Conservation (phyloP, 2,329 filamentous ascomycete genomes). For the Xylariaceae sp. region DNA sequence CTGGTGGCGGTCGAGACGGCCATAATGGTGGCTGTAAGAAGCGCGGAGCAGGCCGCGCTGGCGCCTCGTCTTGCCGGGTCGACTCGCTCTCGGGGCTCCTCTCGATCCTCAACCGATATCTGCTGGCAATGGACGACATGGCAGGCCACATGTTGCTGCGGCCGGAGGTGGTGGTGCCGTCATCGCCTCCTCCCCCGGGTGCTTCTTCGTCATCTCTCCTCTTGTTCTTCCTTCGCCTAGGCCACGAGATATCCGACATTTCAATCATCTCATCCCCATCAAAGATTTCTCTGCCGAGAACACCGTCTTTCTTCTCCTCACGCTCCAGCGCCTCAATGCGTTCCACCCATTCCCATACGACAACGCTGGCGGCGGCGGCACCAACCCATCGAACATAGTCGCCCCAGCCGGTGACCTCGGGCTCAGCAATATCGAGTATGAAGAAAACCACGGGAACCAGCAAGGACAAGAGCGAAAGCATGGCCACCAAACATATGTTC, state of each 20-base stretch:
- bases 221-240: slow-evolving; percentile 24
- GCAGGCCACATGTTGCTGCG: slow-evolving; percentile 32
- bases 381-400: slow-evolving; percentile 97
- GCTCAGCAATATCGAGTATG: slow-evolving; percentile 79
- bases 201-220: slow-evolving; percentile 21
- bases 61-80: slow-evolving; percentile 13
- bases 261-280: slow-evolving; percentile 92
- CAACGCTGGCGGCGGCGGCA: slow-evolving; percentile 86
- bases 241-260: slow-evolving; percentile 43
- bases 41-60: slow-evolving; percentile 17
- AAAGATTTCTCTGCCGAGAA: slow-evolving; percentile 82
- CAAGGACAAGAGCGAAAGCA: slow-evolving; percentile 72
- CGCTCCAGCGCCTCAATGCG: slow-evolving; percentile 86
- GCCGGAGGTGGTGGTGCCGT: slow-evolving; percentile 20
- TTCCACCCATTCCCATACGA: slow-evolving; percentile 98
- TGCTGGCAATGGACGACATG: slow-evolving; percentile 32
- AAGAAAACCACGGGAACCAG: slow-evolving; percentile 90
- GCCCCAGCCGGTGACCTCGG: slow-evolving; percentile 83
- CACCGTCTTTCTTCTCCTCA: slow-evolving; percentile 89
- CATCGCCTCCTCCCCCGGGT: slow-evolving; percentile 27
- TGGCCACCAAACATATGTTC: slow-evolving; percentile 75
- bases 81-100: slow-evolving; percentile 17
- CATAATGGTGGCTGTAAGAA: slow-evolving; percentile 44
- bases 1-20: slow-evolving; percentile 48
- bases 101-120: slow-evolving; percentile 26